Evolutionary conservation across 2,329 filamentous ascomycete genomes (phyloP).

Genomic region (Nigrograna mackinnonii): DNA sequence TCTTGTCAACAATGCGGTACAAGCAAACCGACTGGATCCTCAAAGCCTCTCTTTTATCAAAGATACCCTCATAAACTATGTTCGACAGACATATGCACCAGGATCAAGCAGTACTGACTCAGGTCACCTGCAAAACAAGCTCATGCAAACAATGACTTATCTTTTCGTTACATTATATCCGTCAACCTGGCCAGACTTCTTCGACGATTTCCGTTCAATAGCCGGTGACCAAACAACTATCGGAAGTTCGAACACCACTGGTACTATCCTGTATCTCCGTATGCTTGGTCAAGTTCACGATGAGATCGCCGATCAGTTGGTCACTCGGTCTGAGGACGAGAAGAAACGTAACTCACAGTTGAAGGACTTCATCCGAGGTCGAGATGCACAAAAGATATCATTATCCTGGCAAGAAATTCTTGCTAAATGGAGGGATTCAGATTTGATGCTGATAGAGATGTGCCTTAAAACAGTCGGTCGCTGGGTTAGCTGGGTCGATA

Average conservation of each 20-base stretch:
- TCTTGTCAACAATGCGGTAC: conserved; percentile 88
- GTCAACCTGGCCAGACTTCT: conserved; percentile 83
- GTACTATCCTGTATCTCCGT: conserved; percentile 85
- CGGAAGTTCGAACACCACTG: conserved; percentile 69
- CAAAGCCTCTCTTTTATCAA: conserved; percentile 76
- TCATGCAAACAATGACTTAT: conserved; percentile 93
- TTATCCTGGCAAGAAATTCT: conserved; percentile 91
- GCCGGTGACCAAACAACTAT: conserved; percentile 64
- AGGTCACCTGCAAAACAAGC: conserved; percentile 86
- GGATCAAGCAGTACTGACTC: conserved; percentile 67
- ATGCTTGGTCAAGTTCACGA: conserved; percentile 91
- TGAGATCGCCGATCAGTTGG: conserved; percentile 91
- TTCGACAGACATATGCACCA: conserved; percentile 73
- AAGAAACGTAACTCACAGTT: conserved; percentile 84
- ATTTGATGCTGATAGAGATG: conserved; percentile 78
- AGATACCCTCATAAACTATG: conserved; percentile 79
- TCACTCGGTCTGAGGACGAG: conserved; percentile 77
- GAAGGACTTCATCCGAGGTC: conserved; percentile 85
- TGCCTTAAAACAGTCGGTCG: conserved; percentile 90
- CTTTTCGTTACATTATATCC: conserved; percentile 88
- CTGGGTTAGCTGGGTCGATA: conserved; percentile 99
- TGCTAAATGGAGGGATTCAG: conserved; percentile 69
- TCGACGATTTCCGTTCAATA: conserved; percentile 84
- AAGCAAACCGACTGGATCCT: conserved; percentile 74
- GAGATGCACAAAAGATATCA: conserved; percentile 88